These are phyloP conservation scores for Fusarium sp. DNA, from an alignment of 2,329 filamentous ascomycete species.

Conservation along the genomic window DNA sequence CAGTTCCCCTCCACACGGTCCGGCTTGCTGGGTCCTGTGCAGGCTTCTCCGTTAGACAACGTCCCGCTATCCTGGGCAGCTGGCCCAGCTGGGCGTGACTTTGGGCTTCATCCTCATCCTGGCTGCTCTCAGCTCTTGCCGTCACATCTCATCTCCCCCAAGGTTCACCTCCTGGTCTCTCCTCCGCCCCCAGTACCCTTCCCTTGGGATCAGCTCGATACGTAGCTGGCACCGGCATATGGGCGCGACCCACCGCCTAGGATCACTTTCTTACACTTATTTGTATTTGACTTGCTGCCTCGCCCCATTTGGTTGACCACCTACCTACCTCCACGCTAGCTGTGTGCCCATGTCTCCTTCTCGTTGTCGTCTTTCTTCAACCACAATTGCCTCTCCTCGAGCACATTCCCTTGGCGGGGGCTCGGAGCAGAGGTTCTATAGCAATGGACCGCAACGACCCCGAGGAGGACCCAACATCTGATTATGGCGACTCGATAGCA, in stretches of 20 bases:
- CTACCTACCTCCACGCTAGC: slow-evolving; percentile 13
- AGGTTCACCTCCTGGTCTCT: slow-evolving; percentile 20
- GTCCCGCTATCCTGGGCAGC: slow-evolving; percentile 25
- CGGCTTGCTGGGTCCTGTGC: slow-evolving; percentile 32
- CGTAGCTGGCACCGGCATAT: slow-evolving; percentile 41
- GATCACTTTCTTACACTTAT: slow-evolving; percentile 12
- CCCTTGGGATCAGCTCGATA: slow-evolving; percentile 38
- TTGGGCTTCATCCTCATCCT: slow-evolving; percentile 15
- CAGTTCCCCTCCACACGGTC: slow-evolving; percentile 43
- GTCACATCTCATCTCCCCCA: slow-evolving; percentile 26
- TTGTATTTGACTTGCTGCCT: slow-evolving; percentile 12
- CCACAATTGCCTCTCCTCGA: slow-evolving; percentile 26
- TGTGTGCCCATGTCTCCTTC: slow-evolving; percentile 41
- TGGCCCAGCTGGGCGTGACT: slow-evolving; percentile 14
- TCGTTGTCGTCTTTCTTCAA: slow-evolving; percentile 19
- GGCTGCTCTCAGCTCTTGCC: slow-evolving; percentile 13
- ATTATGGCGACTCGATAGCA: slow-evolving; percentile 57
- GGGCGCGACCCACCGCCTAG: slow-evolving; percentile 34
- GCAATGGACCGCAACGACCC: slow-evolving; percentile 45
- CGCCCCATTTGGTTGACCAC: slow-evolving; percentile 13
- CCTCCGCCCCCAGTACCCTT: slow-evolving; percentile 35
- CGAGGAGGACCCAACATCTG: slow-evolving; percentile 56
- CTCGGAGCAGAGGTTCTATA: slow-evolving; percentile 21
- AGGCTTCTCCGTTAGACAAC: slow-evolving; percentile 21
- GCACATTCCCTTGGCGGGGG: slow-evolving; percentile 14